phyloP scores from a whole-genome alignment of 345 rosid species.

The Zanthoxylum bungeanum region DNA sequence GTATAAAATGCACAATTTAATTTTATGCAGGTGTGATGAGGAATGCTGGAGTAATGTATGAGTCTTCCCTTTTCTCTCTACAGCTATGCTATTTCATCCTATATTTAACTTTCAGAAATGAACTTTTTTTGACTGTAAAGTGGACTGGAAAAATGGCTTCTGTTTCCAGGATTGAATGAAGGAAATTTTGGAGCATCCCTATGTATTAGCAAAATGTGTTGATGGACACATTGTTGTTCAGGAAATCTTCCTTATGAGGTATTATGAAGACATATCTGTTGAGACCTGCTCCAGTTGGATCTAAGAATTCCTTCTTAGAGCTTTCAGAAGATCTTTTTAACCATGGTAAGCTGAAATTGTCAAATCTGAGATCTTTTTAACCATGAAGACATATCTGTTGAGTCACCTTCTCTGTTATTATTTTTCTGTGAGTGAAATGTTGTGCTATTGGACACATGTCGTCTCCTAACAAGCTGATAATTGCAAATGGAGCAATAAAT shows the following conservation, averaged over 20 bases:
- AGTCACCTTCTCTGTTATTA: no score
- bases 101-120: slow-evolving; percentile 13
- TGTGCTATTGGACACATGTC: no score
- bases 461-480: no score
- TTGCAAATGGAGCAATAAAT: slow-evolving; percentile 85
- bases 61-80: background rate
- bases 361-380: no score
- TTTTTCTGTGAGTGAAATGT: no score
- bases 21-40: slow-evolving; percentile 55
- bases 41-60: slow-evolving; percentile 63
- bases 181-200: slow-evolving; percentile 59
- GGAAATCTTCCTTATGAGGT: slow-evolving; percentile 81
- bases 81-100: slow-evolving; percentile 14
- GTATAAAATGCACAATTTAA: slow-evolving; percentile 80
- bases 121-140: slow-evolving; percentile 8
- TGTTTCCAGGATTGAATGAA: slow-evolving; percentile 58
- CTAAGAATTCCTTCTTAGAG: slow-evolving; percentile 76
- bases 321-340: slow-evolving; percentile 89
- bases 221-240: slow-evolving; percentile 55
- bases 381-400: no score
- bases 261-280: slow-evolving; percentile 35
- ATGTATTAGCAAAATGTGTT: slow-evolving; percentile 59
- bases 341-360: slow-evolving; percentile 72
- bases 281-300: slow-evolving; percentile 83
- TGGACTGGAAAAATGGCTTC: slow-evolving; percentile 7